These are phyloP conservation scores for Bullera alba DNA, from an alignment of 768 basidiomycete genomes.

Conservation along the genomic window DNA sequence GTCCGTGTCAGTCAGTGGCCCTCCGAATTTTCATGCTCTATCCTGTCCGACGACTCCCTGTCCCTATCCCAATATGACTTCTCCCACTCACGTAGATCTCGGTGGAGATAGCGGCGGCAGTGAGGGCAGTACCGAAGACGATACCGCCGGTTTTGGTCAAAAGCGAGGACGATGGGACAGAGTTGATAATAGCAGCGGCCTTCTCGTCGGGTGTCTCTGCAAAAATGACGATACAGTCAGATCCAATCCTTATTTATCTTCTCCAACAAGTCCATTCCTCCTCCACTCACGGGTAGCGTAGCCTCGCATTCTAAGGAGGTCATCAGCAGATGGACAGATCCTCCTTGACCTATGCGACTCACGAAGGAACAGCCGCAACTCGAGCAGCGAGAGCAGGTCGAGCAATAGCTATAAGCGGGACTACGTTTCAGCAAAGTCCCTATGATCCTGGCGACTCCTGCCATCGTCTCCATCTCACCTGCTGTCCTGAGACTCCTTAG, in stretches of 20 bases:
- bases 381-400: conserved; percentile 19
- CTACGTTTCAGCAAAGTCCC: no score
- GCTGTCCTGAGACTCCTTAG: conserved; percentile 33
- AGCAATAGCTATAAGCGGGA: conserved; percentile 6
- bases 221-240: no score
- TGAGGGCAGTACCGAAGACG: conserved; percentile 77
- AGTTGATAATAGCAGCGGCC: conserved; percentile 83
- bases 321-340: background rate
- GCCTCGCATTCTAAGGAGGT: conserved; percentile 6
- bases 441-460: background rate
- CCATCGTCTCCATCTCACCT: conserved; percentile 15
- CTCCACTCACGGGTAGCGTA: conserved; percentile 12
- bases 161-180: conserved; percentile 65
- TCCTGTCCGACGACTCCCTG: background rate
- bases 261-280: background rate
- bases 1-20: conserved; percentile 2
- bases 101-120: conserved; percentile 88
- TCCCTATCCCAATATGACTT: background rate
- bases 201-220: conserved; percentile 74
- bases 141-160: conserved; percentile 93
- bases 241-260: no score
- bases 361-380: conserved; percentile 15
- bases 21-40: no score
- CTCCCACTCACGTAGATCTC: conserved; percentile 67
- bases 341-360: conserved; percentile 1